Base-by-base conservation (phyloP, 306 rosid species). In the Ceratonia siliqua region DNA sequence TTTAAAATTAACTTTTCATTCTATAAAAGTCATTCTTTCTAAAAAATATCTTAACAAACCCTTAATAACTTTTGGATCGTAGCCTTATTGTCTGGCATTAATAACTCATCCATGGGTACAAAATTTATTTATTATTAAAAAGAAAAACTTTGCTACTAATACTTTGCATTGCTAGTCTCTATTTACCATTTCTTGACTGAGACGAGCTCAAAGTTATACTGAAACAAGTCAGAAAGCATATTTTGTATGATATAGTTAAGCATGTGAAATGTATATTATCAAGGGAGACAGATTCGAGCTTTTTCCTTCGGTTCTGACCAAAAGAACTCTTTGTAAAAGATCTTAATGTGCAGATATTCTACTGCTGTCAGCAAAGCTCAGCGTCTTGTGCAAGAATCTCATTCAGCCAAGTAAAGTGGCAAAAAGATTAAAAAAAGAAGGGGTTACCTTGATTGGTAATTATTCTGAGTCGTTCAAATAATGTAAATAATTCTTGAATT, bases 401-500 rank as follows among this genome's bases (percentile, higher is more conserved):
- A 2, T 33, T 74, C 42, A 64, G 27, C 43, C 53, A 63, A 52
- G 33, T 64, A 64, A 75, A n/a, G 30, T 20, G 43, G 43, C 41
- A 74, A 74, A 35, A 61, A 13, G 50, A 54, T 38, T 20, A 15
- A 10, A 21, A 21, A 18, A 15, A 3, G 58, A 48, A 52, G 50
- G 18, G 33, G 62, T 32, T 6, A 30, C 32, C 10, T 18, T 15
- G 24, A n/a, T 13, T 7, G 4, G 12, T 15, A 56, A 58, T 8
- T 53, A 75, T 42, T 75, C 62, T 8, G n/a, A 17, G 46, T 13
- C 9, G 25, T 57, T 32, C 36, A 5, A 48, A 9, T 33, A 38
- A 81, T 68, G 24, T 48, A 24, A 1, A 2, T 38, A 80, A 78
- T 86, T 55, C 86, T 72, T 78, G 61, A 78, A 81, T 35, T 81